phyloP scores from a whole-genome alignment of 1,284 basidiomycete species.

The Caloboletus firmus region DNA sequence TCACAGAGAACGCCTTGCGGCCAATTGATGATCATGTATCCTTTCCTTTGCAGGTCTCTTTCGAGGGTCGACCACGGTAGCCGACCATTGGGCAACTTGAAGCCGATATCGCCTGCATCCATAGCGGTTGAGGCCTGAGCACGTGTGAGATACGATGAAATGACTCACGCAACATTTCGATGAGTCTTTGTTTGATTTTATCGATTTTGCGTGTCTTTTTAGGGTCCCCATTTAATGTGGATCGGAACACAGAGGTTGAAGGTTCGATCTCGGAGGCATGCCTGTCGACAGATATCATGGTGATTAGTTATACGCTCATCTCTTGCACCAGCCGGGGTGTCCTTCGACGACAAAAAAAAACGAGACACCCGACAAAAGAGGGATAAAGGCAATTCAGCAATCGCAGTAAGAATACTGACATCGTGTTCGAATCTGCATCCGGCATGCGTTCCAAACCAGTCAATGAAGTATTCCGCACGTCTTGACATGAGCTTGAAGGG shows the following conservation, averaged over 20 bases:
- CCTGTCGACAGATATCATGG: neutral
- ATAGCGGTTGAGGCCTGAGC: neutral
- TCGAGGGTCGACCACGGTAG: constrained; percentile 14
- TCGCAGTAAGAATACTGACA: neutral
- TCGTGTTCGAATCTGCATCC: neutral
- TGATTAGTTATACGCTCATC: neutral
- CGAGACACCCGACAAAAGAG: neutral
- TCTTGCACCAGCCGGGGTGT: neutral
- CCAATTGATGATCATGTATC: constrained; percentile 9
- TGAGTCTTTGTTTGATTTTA: constrained; percentile 8
- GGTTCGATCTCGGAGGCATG: accelerated
- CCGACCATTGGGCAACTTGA: neutral
- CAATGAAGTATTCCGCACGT: neutral
- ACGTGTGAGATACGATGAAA: neutral
- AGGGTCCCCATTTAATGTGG: neutral
- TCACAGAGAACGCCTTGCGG: constrained; percentile 1
- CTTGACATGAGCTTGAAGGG: neutral
- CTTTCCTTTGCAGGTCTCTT: neutral
- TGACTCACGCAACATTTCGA: constrained; percentile 12
- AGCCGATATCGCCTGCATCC: constrained; percentile 1
- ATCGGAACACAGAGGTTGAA: neutral
- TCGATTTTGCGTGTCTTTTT: constrained; percentile 1
- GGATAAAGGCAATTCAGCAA: neutral
- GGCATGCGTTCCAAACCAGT: neutral
- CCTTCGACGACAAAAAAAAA: no score